Conservation (phyloP, 2,329 filamentous ascomycete genomes). For the Neofusicoccum cordaticola region DNA sequence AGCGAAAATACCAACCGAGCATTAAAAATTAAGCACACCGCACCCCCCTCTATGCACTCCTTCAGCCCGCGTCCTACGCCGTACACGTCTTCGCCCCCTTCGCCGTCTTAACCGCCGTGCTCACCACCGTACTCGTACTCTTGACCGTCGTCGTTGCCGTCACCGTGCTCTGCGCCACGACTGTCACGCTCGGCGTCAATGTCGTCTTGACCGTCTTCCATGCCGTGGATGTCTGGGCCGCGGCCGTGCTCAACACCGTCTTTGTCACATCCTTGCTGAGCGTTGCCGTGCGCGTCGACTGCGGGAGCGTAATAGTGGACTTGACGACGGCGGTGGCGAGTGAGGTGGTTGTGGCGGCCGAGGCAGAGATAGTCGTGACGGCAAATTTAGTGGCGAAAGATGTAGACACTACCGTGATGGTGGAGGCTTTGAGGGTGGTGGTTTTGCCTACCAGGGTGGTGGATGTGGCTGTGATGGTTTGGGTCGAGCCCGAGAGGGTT, state of each 20-base stretch:
- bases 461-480: not conserved
- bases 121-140: slow-evolving; percentile 19
- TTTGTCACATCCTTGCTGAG: not conserved
- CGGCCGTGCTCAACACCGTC: slow-evolving; percentile 17
- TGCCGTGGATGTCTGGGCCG: slow-evolving; percentile 20
- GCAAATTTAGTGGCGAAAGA: slow-evolving; percentile 19
- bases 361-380: slow-evolving; percentile 23
- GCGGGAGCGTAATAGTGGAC: not conserved
- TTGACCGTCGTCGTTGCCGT: slow-evolving; percentile 20
- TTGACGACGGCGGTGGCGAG: not conserved
- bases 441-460: not conserved
- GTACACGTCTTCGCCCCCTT: slow-evolving; percentile 22
- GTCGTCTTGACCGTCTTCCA: slow-evolving; percentile 25
- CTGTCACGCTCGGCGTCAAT: slow-evolving; percentile 22
- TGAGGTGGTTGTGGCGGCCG: slow-evolving; percentile 21
- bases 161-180: slow-evolving; percentile 20
- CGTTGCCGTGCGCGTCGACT: not conserved
- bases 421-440: not conserved
- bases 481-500: not conserved
- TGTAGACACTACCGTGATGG: not conserved
- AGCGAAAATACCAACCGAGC: no score
- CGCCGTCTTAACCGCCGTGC: slow-evolving; percentile 19
- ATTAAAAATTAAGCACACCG: not conserved
- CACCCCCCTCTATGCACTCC: not conserved
- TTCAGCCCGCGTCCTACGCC: not conserved